A percentile compares a stretch with the other conserved stretches of the same genome.
phyloP scores from a whole-genome alignment of 345 rosid genomes.

The Salix koriyanagi region DNA sequence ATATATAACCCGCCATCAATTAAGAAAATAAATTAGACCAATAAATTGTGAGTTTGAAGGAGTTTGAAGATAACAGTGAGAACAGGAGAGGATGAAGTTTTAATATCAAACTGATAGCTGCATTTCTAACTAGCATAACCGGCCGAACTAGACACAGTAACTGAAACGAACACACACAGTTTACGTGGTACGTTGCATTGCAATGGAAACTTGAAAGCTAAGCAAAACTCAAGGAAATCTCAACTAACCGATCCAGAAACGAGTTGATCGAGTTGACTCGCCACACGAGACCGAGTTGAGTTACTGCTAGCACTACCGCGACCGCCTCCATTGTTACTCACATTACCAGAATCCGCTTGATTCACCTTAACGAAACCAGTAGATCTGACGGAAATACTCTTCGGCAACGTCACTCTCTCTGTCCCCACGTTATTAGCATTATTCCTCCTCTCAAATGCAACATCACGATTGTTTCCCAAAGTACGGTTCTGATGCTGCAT shows the following conservation, averaged over 20 bases:
- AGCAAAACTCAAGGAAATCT: not conserved
- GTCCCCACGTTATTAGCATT: not conserved
- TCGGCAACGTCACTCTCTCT: constrained; percentile 11
- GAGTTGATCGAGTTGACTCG: constrained; percentile 29
- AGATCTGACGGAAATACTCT: constrained; percentile 21
- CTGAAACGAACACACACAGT: not conserved
- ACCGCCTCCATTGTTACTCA: not conserved
- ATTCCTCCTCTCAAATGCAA: not conserved
- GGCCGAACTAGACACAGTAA: not conserved
- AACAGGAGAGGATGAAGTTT: not conserved
- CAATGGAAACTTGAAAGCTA: not conserved
- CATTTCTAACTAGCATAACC: not conserved
- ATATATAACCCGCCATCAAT: too few species aligned
- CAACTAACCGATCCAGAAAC: constrained; percentile 38
- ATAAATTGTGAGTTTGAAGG: not conserved
- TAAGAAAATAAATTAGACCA: not conserved
- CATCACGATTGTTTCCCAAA: not conserved
- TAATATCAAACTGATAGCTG: not conserved
- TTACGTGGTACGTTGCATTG: not conserved
- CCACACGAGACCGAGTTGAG: constrained; percentile 29
- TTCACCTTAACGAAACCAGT: constrained; percentile 6
- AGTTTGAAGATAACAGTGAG: not conserved
- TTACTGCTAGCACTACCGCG: constrained; percentile 19
- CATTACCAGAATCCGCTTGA: constrained; percentile 17
- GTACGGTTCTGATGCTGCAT: not conserved